Percentiles rank a stretch among this genome's conserved stretches.
phyloP scores from a whole-genome alignment of 352 stramenopile species.

The Phytophthora uliginosa region DNA sequence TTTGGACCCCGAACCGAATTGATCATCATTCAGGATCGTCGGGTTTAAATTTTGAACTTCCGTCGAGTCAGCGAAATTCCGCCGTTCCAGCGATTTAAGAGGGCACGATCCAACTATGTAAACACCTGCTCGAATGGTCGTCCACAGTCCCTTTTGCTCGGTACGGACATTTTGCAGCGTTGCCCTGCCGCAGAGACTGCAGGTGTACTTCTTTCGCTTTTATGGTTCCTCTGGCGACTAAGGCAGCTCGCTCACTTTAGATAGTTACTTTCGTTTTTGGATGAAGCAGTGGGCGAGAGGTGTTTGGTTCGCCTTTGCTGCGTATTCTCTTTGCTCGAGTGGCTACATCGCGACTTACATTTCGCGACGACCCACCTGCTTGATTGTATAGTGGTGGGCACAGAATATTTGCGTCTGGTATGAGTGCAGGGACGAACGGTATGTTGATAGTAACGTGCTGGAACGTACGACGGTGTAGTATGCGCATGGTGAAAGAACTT shows the following conservation, averaged over 20 bases:
- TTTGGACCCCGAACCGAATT: constrained; percentile 10
- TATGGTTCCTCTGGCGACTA: neutral
- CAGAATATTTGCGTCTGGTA: neutral
- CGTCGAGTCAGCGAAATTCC: neutral
- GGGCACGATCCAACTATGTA: constrained; percentile 13
- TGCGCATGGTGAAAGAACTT: constrained; percentile 2
- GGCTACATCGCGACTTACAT: neutral
- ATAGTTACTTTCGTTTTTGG: neutral
- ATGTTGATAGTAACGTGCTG: neutral
- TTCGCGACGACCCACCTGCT: neutral
- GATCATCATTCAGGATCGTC: constrained; percentile 19
- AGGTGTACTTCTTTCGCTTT: constrained; percentile 8
- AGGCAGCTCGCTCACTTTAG: neutral
- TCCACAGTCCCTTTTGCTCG: constrained; percentile 2
- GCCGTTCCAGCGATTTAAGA: neutral
- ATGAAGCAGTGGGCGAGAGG: neutral
- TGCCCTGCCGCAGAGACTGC: constrained; percentile 3
- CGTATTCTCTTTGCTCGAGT: constrained; percentile 15
- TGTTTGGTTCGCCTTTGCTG: constrained; percentile 3
- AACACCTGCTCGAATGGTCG: neutral
- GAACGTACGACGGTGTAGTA: constrained; percentile 2
- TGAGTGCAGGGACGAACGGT: constrained; percentile 8
- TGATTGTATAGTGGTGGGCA: constrained; percentile 10
- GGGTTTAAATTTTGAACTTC: neutral
- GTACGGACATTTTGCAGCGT: constrained; percentile 17